Evolutionary conservation across 2,329 filamentous ascomycete species (phyloP), one percentile per base, ranked within the genome.

Genomic region (Fonsecaea multimorphosa): DNA sequence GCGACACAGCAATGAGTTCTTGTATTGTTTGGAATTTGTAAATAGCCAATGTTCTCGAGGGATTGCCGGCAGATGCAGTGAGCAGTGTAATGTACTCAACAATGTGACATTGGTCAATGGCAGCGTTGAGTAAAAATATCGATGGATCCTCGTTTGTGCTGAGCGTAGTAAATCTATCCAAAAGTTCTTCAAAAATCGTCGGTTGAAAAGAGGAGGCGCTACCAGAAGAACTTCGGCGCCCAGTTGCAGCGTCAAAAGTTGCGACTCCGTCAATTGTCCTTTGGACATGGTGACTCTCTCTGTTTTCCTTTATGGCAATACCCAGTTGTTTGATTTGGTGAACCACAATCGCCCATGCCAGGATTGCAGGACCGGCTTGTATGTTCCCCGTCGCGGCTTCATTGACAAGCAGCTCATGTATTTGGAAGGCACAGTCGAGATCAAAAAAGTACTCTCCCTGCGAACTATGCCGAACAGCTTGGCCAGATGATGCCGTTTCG

Each of bases 341-440:
- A 9, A 93, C 82, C 29, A 97, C 85, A 55, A 94, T 81, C 3
- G 89, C 87, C 93, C 93, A 98, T 2, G 91, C 87, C 70, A 96
- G 91, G 22, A 92, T 85, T 19, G 91, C 87, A 1, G 92, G 91
- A 62, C 86, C 87, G 22, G 91, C 90, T 38, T 86, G 86, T 40
- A 83, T 80, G n/a, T 86, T 82, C 16, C 84, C 84, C 22, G 78
- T 74, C 31, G 82, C 82, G 12, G 87, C 84, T 7, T 88, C 86
- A 62, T 82, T 80, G 27, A 89, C 78, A 36, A 97, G 83, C n/a
- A 89, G 85, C 59, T 85, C 85, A 71, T 94, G 92, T 14, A 97
- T 85, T 61, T 88, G 85, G 56, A 86, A 84, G n/a, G 96, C 82
- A 22, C 90, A 86, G 6, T 87, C 84, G 2, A 87, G 85, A 57